phyloP scores from a whole-genome alignment of 306 rosid genomes.

The Pyrus pyrifolia region DNA sequence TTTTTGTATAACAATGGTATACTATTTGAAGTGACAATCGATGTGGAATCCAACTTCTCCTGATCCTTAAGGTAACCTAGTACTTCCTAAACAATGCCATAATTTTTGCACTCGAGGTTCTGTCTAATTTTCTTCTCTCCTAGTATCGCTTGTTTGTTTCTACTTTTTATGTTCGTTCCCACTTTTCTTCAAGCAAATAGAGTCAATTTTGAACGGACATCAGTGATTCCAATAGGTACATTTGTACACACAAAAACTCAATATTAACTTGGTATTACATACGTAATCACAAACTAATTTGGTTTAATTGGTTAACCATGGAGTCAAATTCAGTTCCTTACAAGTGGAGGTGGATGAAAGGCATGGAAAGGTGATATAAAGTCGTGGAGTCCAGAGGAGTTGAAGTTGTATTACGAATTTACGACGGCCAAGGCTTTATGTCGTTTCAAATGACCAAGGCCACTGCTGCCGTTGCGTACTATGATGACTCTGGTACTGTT shows the following conservation, averaged over 20 bases:
- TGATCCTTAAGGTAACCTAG: constrained; percentile 51
- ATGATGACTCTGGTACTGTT: constrained; percentile 46
- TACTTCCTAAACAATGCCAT: not conserved
- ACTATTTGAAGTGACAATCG: no score
- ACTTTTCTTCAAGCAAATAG: constrained; percentile 36
- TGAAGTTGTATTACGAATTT: constrained; percentile 43
- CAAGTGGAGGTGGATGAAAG: constrained; percentile 90
- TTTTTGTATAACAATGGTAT: no score
- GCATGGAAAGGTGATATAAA: constrained; percentile 71
- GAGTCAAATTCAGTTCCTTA: constrained; percentile 61
- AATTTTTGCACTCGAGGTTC: not conserved
- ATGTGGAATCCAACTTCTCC: constrained; percentile 36
- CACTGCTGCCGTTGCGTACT: constrained; percentile 37
- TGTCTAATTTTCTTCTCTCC: not conserved
- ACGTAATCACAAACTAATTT: not conserved
- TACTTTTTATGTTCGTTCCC: not conserved
- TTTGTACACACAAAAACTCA: not conserved
- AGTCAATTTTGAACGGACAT: constrained; percentile 74
- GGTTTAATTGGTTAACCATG: not conserved
- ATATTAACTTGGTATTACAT: not conserved
- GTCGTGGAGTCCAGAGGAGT: constrained; percentile 22
- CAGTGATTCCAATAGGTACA: constrained; percentile 44
- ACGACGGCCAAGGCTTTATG: constrained; percentile 79
- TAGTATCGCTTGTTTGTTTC: not conserved
- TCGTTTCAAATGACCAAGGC: constrained; percentile 30